Base-by-base conservation (phyloP, 2,329 filamentous ascomycete species). In the Aspergillus alliaceus region DNA sequence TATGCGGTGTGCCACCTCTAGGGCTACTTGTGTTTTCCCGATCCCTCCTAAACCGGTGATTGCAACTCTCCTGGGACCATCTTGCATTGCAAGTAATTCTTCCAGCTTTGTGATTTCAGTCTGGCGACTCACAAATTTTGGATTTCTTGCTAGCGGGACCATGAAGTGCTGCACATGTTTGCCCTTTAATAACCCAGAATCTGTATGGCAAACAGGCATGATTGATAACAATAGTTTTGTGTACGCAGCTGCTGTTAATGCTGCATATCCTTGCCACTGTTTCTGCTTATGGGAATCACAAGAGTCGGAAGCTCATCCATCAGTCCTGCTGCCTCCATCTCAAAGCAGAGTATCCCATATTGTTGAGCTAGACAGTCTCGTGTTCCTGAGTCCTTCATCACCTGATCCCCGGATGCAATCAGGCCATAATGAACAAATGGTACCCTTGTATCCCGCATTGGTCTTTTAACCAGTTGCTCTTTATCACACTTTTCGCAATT, bases 1-100 rank as follows among this genome's bases (percentile, higher is more conserved):
- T 18, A 63, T 27, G 4, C 57, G 61, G 48, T 68, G 64, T 7
- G 64, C 61, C 24, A 64, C 58, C 44, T 69, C 65, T 34, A 71
- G 62, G 3, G 66, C 68, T 25, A 70, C 32, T 34, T 34, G 31
- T 6, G 31, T 34, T 14, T 34, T 34, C 15, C 31, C 31, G 6
- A 34, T 34, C 1, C 58, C 60, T n/a, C 61, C 61, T 6, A 63
- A 48, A 4, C 61, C 60, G 5, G 40, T 32, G 22, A 60, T 35
- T 8, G 58, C 58, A 1, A 53, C 3, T 9, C 34, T 42, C 27
- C 3, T 42, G 8, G 49, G 40, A 1, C 32, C 20, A 32, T 37
- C 32, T 31, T 25, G 6, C 14, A 22, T 46, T 1, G 9, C 4
- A 6, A 50, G 0, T 15, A 34, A 8, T 2, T 22, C 31, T 50